These are phyloP conservation scores for Colletotrichum incanum DNA, from an alignment of 2,329 filamentous ascomycete genomes.

Conservation along the genomic window DNA sequence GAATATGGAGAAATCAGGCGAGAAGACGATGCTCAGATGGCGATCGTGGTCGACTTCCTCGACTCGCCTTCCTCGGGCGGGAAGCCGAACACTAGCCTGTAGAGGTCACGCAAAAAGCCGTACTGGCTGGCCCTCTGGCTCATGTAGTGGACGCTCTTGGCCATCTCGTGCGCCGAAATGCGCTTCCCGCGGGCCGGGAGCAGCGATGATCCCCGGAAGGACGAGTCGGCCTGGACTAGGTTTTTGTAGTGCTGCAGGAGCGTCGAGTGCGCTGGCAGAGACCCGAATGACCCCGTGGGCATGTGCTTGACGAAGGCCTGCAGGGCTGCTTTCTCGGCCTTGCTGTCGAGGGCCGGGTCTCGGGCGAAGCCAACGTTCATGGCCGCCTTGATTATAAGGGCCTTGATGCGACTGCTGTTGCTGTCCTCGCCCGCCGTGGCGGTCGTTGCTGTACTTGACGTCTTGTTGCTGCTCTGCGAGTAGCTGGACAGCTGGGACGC, in stretches of 20 bases:
- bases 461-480: conserved; percentile 78
- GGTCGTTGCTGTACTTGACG: conserved; percentile 81
- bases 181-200: conserved; percentile 72
- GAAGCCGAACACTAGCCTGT: conserved; percentile 87
- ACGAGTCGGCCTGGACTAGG: conserved; percentile 81
- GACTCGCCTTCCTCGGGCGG: conserved; percentile 82
- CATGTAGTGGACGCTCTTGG: conserved; percentile 85
- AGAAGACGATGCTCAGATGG: conserved; percentile 58
- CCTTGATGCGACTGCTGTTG: conserved; percentile 83
- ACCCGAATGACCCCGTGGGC: conserved; percentile 84
- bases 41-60: conserved; percentile 76
- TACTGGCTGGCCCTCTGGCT: conserved; percentile 79
- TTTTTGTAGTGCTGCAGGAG: conserved; percentile 87
- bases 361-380: conserved; percentile 87
- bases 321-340: conserved; percentile 68
- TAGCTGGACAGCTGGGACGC: conserved; percentile 85
- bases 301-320: conserved; percentile 84
- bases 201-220: conserved; percentile 70
- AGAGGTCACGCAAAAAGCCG: conserved; percentile 85
- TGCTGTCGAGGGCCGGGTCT: conserved; percentile 62
- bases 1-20: not conserved
- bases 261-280: conserved; percentile 77
- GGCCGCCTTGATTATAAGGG: conserved; percentile 86
- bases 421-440: conserved; percentile 79
- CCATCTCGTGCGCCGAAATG: conserved; percentile 81